Base-by-base conservation (phyloP, 2,329 filamentous ascomycete species). In the Fusarium liriodendri region DNA sequence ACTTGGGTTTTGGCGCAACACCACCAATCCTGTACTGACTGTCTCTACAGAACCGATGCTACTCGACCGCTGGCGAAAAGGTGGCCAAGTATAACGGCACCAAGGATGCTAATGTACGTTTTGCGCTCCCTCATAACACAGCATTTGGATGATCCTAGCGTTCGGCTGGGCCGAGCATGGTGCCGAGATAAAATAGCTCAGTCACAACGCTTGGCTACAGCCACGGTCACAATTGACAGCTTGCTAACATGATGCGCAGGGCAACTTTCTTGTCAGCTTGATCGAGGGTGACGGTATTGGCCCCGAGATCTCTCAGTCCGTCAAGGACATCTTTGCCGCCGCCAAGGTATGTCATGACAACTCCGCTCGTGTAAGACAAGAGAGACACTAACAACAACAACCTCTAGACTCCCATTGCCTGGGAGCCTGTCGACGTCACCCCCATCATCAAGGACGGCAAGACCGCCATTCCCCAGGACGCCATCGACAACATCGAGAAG, bases 241-340 rank as follows among this genome's bases (percentile, higher is more conserved):
- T 63, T 70, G 66, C 79, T 82, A 73, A 82, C 67, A 69, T 67
- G 16, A 40, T 54, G 47, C 76, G 70, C 80, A 97, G 95, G 97
- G 97, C 82, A 97, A 97, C 86, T 99, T 93, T 90, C 94, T 94
- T 67, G 97, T 99, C 81, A 96, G 94, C 80, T 89, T 99, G 86
- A 99, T 99, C 78, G 97, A 99, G 90, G 97, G 97, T 86, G 97
- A 99, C 82, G 97, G 97, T 84, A 99, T 99, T 84, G 97, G 97
- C 72, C 97, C 97, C 75, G 96, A 99, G 88, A 99, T 99, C 83
- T 92, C 97, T 76, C 92, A 98, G 86, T 97, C 97, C 60, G 95
- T 99, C 82, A 99, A 98, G 91, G 94, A 98, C 85, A 99, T 99
- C 86, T 99, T 98, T 88, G 89, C 92, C 80, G 97, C 97, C 80